phyloP scores from a whole-genome alignment of 768 basidiomycete species.

The Rhodocollybia butyracea region DNA sequence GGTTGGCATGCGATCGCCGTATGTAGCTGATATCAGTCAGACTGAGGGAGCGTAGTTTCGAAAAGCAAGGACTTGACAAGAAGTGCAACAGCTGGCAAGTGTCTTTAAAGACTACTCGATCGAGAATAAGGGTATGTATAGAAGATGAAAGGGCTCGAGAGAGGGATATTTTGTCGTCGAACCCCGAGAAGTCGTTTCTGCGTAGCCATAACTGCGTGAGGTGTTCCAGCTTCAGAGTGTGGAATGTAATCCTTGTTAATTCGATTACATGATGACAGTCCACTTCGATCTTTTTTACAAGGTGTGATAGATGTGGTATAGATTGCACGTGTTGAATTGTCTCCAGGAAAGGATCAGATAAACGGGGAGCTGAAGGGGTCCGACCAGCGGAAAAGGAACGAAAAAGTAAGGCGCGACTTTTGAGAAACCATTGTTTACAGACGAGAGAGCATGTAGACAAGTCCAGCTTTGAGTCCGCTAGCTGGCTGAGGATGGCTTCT shows the following conservation, averaged over 20 bases:
- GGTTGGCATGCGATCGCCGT: neutral
- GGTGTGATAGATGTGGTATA: neutral
- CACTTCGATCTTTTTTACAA: neutral
- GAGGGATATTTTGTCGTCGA: neutral
- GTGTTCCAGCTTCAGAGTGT: neutral
- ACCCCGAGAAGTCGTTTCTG: neutral
- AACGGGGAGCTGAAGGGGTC: neutral
- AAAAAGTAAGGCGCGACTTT: constrained; percentile 2
- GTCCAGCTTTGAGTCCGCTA: neutral
- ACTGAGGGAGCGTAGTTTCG: neutral
- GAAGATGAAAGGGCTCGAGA: neutral
- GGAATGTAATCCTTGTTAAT: neutral
- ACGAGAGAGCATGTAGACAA: neutral
- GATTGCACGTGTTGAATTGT: neutral
- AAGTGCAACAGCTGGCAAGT: neutral
- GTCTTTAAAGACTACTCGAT: neutral
- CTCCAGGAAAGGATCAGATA: neutral
- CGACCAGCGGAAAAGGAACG: neutral
- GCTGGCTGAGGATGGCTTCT: neutral
- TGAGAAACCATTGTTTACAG: neutral
- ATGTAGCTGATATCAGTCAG: neutral
- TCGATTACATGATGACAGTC: neutral
- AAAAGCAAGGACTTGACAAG: constrained; percentile 1
- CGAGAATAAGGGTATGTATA: neutral
- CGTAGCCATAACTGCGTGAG: neutral